Percentiles rank a stretch among this genome's conserved stretches.
These are phyloP conservation scores for Phialocephala sp. DNA, from an alignment of 2,329 filamentous ascomycete species.

Conservation along the genomic window DNA sequence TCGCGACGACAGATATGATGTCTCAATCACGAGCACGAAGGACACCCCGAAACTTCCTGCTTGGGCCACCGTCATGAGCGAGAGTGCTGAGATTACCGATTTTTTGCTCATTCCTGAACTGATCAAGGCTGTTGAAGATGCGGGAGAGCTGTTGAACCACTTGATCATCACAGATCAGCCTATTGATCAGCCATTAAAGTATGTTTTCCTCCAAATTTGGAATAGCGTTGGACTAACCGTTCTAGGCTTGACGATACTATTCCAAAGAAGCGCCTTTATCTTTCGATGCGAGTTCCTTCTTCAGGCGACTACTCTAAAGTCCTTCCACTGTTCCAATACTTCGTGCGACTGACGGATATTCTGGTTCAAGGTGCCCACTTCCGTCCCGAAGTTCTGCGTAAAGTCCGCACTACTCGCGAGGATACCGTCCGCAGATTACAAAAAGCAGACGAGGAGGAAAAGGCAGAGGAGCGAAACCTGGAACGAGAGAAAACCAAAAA, in stretches of 20 bases:
- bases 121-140: slow-evolving; percentile 75
- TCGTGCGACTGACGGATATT: slow-evolving; percentile 82
- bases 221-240: slow-evolving; percentile 3
- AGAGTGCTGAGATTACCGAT: slow-evolving; percentile 94
- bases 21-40: slow-evolving; percentile 91
- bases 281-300: slow-evolving; percentile 74
- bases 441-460: slow-evolving; percentile 78
- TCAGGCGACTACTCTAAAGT: slow-evolving; percentile 67
- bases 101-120: slow-evolving; percentile 86
- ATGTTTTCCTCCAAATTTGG: slow-evolving; percentile 45
- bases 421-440: slow-evolving; percentile 80
- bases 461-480: slow-evolving; percentile 75
- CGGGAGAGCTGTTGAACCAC: slow-evolving; percentile 83
- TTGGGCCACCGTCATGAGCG: slow-evolving; percentile 95
- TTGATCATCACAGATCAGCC: slow-evolving; percentile 91
- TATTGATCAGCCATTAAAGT: slow-evolving; percentile 84
- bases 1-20: slow-evolving; percentile 91
- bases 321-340: slow-evolving; percentile 79
- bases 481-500: slow-evolving; percentile 82
- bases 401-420: slow-evolving; percentile 81
- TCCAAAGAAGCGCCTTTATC: slow-evolving; percentile 85
- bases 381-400: slow-evolving; percentile 87
- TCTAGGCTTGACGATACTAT: slow-evolving; percentile 79
- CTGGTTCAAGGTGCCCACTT: slow-evolving; percentile 81
- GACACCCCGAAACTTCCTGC: slow-evolving; percentile 86